A percentile compares a stretch with the other conserved stretches of the same genome.
Conservation (phyloP, 2,329 filamentous ascomycete species). For the Sclerotinia borealis region DNA sequence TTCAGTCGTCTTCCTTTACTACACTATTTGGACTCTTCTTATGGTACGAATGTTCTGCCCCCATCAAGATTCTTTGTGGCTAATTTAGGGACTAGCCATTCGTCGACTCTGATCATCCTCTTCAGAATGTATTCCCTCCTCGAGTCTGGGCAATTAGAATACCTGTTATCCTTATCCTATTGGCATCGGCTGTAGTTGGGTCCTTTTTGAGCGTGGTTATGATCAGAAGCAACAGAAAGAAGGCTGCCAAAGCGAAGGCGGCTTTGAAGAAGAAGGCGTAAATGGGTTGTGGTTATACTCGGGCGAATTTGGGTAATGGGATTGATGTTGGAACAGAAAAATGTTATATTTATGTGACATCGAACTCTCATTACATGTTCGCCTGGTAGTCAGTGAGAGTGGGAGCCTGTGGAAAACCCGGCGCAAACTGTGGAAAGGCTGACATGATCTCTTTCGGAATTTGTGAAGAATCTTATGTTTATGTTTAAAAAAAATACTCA, state of each 20-base stretch:
- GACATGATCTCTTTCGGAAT: neutral
- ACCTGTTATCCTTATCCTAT: constrained; percentile 89
- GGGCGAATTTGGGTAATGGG: neutral
- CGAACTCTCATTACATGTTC: neutral
- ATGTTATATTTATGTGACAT: neutral
- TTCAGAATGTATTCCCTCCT: constrained; percentile 92
- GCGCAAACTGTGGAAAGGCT: constrained; percentile 2
- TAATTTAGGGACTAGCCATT: constrained; percentile 64
- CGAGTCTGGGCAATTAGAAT: constrained; percentile 99
- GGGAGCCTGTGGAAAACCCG: neutral
- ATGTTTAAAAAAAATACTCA: neutral
- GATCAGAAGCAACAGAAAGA: constrained; percentile 98
- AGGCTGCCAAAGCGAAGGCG: constrained; percentile 86
- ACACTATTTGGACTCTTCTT: constrained; percentile 93
- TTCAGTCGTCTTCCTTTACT: constrained; percentile 76
- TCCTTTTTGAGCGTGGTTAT: constrained; percentile 96
- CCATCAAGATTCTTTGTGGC: neutral
- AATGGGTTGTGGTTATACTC: constrained; percentile 22
- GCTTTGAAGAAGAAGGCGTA: constrained; percentile 82
- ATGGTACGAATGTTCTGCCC: constrained; percentile 59
- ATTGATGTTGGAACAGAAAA: neutral
- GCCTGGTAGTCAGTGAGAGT: neutral
- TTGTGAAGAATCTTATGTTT: neutral
- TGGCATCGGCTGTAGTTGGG: constrained; percentile 88
- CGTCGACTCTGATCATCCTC: constrained; percentile 87